These are phyloP conservation scores for Schizochytrium sp. DNA, from an alignment of 108 stramenopile species.

Conservation along the genomic window DNA sequence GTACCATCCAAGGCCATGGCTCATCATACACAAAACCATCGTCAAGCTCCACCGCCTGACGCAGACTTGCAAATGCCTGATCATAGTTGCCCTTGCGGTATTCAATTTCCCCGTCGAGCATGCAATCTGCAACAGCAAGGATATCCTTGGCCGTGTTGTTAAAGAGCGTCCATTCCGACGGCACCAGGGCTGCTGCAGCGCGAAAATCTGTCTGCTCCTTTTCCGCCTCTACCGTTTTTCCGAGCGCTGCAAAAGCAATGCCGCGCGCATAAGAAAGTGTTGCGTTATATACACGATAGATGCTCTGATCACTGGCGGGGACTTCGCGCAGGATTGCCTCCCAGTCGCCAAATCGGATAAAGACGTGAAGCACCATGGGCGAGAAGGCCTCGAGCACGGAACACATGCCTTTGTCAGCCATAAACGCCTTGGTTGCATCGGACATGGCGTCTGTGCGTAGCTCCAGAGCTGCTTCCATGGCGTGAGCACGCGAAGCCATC, in stretches of 20 bases:
- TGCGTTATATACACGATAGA: not conserved
- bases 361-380: not conserved
- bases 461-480: not conserved
- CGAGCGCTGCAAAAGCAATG: not conserved
- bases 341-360: not conserved
- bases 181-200: not conserved
- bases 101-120: not conserved
- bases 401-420: not conserved
- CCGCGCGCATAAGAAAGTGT: not conserved
- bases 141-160: not conserved
- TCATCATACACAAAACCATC: not conserved
- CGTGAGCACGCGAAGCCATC: not conserved
- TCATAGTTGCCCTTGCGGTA: not conserved
- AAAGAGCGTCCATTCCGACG: not conserved
- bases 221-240: not conserved
- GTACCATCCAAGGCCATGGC: not conserved
- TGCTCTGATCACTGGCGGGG: not conserved
- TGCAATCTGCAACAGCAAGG: not conserved
- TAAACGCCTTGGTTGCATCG: not conserved
- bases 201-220: not conserved
- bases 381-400: not conserved
- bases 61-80: not conserved
- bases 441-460: not conserved
- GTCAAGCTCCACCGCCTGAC: not conserved
- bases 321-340: not conserved